phyloP scores from a whole-genome alignment of 129 eudicot genomes.

The Centella asiatica region DNA sequence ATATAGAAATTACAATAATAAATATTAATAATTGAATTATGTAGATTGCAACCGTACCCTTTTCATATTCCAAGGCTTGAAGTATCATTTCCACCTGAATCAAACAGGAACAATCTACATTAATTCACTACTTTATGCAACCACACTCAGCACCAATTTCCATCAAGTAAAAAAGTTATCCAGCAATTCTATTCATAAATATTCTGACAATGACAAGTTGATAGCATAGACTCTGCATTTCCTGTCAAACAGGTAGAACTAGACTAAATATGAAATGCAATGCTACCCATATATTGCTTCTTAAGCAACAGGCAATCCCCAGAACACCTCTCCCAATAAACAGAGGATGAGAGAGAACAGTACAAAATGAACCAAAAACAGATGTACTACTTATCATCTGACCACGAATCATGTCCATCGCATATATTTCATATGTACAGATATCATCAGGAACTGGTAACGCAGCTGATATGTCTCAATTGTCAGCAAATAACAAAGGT shows the following conservation, averaged over 20 bases:
- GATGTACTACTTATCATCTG: not conserved
- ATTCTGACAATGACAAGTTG: too few relatives aligned
- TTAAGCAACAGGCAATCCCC: too few relatives aligned
- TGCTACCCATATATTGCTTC: not conserved
- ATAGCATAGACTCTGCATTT: not conserved
- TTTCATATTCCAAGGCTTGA: constrained; percentile 96
- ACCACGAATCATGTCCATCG: not conserved
- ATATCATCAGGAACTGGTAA: not conserved
- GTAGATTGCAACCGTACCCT: constrained; percentile 37
- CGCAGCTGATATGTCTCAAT: not conserved
- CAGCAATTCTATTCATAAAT: too few relatives aligned
- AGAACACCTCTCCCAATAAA: too few relatives aligned
- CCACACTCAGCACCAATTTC: not conserved
- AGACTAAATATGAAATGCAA: not conserved
- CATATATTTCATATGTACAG: not conserved
- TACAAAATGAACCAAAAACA: too few relatives aligned
- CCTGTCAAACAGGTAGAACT: not conserved
- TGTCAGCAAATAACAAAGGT: not conserved
- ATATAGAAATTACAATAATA: not conserved
- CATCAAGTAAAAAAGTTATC: not conserved
- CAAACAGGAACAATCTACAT: constrained; percentile 15
- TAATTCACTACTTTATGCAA: constrained; percentile 3
- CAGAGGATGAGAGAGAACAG: too few relatives aligned
- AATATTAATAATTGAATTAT: not conserved
- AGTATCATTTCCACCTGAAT: constrained; percentile 96